Evolutionary conservation across 192 early-diverging fungal species (phyloP), one percentile per base, ranked within the genome.

Genomic region (Backusella australiensis): DNA sequence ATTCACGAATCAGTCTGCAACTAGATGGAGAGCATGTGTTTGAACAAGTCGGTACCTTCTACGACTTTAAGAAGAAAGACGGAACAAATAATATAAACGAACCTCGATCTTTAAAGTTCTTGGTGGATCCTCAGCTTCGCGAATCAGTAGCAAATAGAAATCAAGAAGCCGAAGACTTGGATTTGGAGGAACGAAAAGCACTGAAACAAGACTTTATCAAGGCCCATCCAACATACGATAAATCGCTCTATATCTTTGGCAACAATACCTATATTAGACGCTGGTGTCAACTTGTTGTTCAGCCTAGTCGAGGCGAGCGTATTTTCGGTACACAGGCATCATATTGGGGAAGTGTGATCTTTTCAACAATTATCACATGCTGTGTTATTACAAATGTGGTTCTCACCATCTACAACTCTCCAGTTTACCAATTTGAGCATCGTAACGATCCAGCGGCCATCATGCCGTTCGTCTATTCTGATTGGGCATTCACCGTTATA

Each of bases 221-320:
- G 6, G 78, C 78, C 0, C 86, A 87, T 74, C 86, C 86, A 32
- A 82, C 77, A 34, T 87, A 87, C 19, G 85, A 87, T 63, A 83
- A 84, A 34, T 85, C 89, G 17, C 73, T 90, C 34, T 88, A 83
- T 75, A 74, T 89, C 23, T 86, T 90, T 66, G 81, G 85, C 12
- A 80, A 84, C 2, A 69, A 76, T 6, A 88, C 88, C 74, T 75
- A 72, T 26, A 72, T 90, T 38, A 75, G 89, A 67, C 71, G 76
- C 17, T 74, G 75, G 56, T 85, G 88, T 52, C 88, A 89, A 39
- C 72, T 81, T 1, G 73, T 90, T 70, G 85, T 90, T 4, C 78
- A 82, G 0, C 82, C 89, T 0, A 84, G 85, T 41, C 84, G 79
- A 74, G 86, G 86, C 36, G 72, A 82, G 34, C 86, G 89, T 42